Evolutionary conservation across 2,329 filamentous ascomycete genomes (phyloP).

Genomic region (Aquanectria penicillioides): DNA sequence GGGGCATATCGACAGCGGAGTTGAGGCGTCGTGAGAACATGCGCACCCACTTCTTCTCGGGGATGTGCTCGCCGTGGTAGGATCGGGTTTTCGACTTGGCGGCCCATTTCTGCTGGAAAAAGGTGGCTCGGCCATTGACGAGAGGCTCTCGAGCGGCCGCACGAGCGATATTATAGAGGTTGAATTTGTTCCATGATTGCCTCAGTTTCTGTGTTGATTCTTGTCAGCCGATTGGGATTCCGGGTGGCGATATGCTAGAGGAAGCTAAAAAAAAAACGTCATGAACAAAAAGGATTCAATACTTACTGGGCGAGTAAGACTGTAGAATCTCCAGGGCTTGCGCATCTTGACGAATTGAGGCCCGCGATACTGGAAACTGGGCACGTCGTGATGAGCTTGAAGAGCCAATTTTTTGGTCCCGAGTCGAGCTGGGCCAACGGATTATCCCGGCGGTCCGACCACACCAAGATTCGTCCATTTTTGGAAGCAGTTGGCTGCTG

Average conservation of each 20-base stretch:
- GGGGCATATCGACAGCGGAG: conserved; percentile 87
- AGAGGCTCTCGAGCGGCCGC: conserved; percentile 44
- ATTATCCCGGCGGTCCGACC: conserved; percentile 43
- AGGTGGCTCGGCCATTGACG: conserved; percentile 64
- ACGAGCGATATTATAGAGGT: conserved; percentile 84
- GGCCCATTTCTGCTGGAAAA: conserved; percentile 98
- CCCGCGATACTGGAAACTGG: conserved; percentile 37
- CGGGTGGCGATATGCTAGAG: conserved; percentile 5
- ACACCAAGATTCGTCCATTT: not conserved
- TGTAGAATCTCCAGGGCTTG: conserved; percentile 70
- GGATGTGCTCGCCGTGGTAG: conserved; percentile 95
- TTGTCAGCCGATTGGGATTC: conserved; percentile 31
- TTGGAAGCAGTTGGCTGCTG: conserved; percentile 27
- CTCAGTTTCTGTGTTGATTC: conserved; percentile 77
- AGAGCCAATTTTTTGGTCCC: conserved; percentile 45
- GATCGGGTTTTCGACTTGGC: conserved; percentile 85
- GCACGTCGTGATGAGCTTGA: conserved; percentile 38
- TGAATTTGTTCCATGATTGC: conserved; percentile 98
- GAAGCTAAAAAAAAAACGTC: conserved; percentile 1
- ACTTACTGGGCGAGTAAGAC: conserved; percentile 72
- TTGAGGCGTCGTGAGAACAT: conserved; percentile 88
- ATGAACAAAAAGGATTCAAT: not conserved
- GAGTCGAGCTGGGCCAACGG: conserved; percentile 34
- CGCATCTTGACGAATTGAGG: conserved; percentile 57
- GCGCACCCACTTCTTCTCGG: conserved; percentile 91